Evolutionary conservation across 139 green algal genomes (phyloP).

Genomic region (Monoraphidium neglectum): DNA sequence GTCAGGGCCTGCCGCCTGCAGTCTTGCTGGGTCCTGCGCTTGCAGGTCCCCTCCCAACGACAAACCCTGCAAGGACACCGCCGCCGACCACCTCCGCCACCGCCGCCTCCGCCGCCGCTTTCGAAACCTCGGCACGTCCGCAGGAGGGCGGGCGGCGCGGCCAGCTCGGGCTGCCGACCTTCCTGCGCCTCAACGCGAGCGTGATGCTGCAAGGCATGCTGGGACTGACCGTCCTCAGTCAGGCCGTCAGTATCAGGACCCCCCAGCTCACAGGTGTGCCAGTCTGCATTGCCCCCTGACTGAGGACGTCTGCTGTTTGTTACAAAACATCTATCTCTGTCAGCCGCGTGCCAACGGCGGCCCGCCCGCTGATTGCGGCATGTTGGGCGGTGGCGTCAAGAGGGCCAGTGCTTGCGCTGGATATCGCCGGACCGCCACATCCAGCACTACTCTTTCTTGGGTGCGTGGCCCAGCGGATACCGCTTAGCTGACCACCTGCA

Average conservation of each 20-base stretch:
- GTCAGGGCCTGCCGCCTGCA: neutral
- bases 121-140: neutral
- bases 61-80: too few relatives aligned
- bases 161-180: constrained; percentile 26
- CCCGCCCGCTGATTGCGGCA: neutral
- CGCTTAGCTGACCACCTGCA: neutral
- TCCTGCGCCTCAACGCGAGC: constrained; percentile 25
- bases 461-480: neutral
- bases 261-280: constrained; percentile 17
- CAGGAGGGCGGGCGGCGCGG: constrained; percentile 18
- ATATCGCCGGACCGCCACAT: neutral
- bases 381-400: neutral
- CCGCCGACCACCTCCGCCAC: too few relatives aligned
- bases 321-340: neutral
- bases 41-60: neutral
- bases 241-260: constrained; percentile 23
- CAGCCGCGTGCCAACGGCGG: neutral
- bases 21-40: neutral
- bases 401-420: neutral
- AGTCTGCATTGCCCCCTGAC: too few relatives aligned
- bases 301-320: neutral
- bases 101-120: too few relatives aligned
- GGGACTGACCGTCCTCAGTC: constrained; percentile 21
- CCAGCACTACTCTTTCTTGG: neutral
- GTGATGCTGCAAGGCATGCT: constrained; percentile 1